phyloP scores from a whole-genome alignment of 306 rosid species.

The Phaseolus lunatus region DNA sequence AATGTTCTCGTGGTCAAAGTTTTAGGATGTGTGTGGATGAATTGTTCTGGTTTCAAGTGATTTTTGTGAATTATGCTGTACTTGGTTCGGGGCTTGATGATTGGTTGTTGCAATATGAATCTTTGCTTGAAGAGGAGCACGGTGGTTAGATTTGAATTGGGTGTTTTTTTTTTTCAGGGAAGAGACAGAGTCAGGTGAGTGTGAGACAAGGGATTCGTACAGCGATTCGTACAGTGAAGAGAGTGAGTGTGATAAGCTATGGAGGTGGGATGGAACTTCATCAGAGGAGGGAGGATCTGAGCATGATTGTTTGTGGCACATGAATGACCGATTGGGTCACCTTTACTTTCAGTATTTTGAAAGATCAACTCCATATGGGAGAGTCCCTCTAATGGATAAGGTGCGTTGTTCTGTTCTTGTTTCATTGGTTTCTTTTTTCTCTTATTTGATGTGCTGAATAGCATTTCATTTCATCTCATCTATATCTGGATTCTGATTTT shows the following conservation, averaged over 20 bases:
- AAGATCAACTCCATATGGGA: slow-evolving; percentile 83
- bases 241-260: slow-evolving; percentile 80
- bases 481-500: slow-evolving; percentile 18
- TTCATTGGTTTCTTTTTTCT: neutral
- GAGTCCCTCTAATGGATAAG: slow-evolving; percentile 94
- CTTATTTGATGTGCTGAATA: neutral
- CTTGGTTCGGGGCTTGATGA: neutral
- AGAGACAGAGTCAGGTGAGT: slow-evolving; percentile 76
- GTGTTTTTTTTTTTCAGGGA: slow-evolving; percentile 56
- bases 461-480: neutral
- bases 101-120: neutral
- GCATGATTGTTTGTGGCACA: slow-evolving; percentile 57
- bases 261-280: slow-evolving; percentile 87
- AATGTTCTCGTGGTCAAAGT: slow-evolving; percentile 14
- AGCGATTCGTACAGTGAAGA: slow-evolving; percentile 85
- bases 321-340: slow-evolving; percentile 68
- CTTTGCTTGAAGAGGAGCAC: neutral
- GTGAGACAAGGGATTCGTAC: slow-evolving; percentile 79
- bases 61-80: slow-evolving; percentile 25
- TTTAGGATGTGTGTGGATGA: neutral
- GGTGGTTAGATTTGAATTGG: slow-evolving; percentile 27
- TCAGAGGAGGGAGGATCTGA: slow-evolving; percentile 85
- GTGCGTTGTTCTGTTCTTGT: slow-evolving; percentile 42
- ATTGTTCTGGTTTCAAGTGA: neutral
- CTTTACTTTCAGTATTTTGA: slow-evolving; percentile 79